phyloP scores from a whole-genome alignment of 768 basidiomycete species.

The Lanmaoa rubissima region DNA sequence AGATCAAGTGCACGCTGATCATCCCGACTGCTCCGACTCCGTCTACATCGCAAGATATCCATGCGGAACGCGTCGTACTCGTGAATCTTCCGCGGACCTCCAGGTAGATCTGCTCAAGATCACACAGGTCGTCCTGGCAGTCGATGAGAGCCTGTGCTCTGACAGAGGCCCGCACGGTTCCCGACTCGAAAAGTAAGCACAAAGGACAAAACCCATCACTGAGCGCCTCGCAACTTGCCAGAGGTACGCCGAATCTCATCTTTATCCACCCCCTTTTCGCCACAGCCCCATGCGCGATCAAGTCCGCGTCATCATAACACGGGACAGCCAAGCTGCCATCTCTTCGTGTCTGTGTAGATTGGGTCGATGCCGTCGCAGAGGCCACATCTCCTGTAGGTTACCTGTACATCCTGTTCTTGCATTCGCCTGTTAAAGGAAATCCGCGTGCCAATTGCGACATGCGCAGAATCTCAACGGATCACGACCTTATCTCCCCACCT shows the following conservation, averaged over 20 bases:
- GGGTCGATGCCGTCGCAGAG: conserved; percentile 15
- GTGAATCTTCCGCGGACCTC: conserved; percentile 35
- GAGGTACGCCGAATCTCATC: conserved; percentile 18
- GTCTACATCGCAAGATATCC: conserved; percentile 32
- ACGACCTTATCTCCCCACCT: conserved; percentile 31
- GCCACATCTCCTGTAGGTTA: background rate
- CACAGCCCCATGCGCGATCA: conserved; percentile 15
- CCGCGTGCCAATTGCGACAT: background rate
- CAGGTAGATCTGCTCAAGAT: conserved; percentile 27
- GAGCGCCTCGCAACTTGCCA: conserved; percentile 10
- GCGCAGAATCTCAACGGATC: conserved; percentile 28
- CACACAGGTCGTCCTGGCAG: conserved; percentile 18
- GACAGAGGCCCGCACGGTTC: conserved; percentile 1
- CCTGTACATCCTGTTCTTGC: background rate
- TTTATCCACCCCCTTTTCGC: conserved; percentile 30
- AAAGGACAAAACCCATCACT: conserved; percentile 1
- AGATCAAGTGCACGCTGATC: conserved; percentile 27
- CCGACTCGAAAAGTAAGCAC: conserved; percentile 22
- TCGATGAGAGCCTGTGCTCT: conserved; percentile 15
- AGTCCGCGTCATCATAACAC: conserved; percentile 6
- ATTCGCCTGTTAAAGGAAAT: conserved; percentile 7
- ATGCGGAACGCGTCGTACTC: conserved; percentile 25
- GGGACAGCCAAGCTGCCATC: background rate
- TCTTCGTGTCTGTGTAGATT: conserved; percentile 12
- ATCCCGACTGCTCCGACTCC: conserved; percentile 29